Base-by-base conservation (phyloP, 2,329 filamentous ascomycete genomes). In the Colletotrichum musicola region DNA sequence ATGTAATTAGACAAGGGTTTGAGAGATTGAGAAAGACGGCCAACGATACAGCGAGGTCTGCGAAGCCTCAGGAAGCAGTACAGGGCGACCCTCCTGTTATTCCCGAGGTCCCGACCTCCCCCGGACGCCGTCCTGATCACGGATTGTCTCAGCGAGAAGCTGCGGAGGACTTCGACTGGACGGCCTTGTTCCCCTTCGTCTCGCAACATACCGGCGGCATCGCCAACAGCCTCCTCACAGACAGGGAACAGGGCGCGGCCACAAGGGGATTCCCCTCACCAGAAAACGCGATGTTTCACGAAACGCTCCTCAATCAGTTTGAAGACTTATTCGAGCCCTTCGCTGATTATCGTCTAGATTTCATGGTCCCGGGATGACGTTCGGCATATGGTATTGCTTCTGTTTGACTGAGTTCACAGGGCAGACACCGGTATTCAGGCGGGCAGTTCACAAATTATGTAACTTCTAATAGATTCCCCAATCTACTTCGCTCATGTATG, bases 151-250 rank as follows among this genome's bases (percentile, higher is more conserved):
- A 72, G 22, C 6, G 14, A 14, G n/a, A 30, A 56, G 4, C 6
- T 35, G 7, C 10, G 30, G 30, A 10, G 2, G 42, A 71, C 4
- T 77, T 79, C 58, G 76, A 80, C 59, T 79, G 77, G 75, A 76
- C 72, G 30, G 72, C 70, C 6, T 75, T 78, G 54, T 81, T 80
- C 38, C 79, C 79, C 0, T 79, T 79, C 51, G 78, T 75, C 6
- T 77, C 77, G 9, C 62, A 61, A 6, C 55, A 75, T 12, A 81
- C 78, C 16, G 77, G 73, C 46, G 58, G 69, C 9, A 72, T 78
- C 18, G 76, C 75, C 12, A 72, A 71, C 25, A 73, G 71, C 30
- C 65, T 78, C 3, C 63, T 78, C 18, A 71, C 70, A 4, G 73
- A 70, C 18, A 68, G 49, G 25, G 71, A 73, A 25, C 62, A 72